These are phyloP conservation scores for Tanacetum coccineum DNA, from an alignment of 129 eudicot species.

Conservation along the genomic window DNA sequence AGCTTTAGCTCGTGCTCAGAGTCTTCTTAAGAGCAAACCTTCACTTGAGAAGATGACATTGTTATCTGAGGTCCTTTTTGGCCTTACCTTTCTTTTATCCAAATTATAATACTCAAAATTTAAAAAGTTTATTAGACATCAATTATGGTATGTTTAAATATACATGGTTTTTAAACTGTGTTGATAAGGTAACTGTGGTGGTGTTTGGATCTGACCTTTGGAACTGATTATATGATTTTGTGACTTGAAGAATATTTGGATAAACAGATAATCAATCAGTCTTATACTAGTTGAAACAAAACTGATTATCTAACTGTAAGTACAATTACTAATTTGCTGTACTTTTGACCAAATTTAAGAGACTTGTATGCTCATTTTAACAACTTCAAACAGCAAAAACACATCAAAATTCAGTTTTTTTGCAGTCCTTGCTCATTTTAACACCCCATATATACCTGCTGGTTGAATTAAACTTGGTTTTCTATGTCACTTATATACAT, in stretches of 20 bases:
- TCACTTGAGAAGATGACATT: slow-evolving; percentile 80
- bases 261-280: not conserved
- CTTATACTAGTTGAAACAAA: not conserved
- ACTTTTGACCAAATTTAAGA: no score
- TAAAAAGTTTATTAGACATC: not conserved
- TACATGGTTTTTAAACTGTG: no score
- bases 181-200: not conserved
- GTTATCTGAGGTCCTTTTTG: slow-evolving; percentile 48
- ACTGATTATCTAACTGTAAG: slow-evolving; percentile 1
- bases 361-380: no score
- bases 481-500: no score
- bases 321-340: no score
- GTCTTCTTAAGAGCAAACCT: slow-evolving; percentile 69
- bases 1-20: slow-evolving; percentile 98
- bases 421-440: not conserved
- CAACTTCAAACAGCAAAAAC: no score
- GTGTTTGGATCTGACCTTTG: not conserved
- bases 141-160: not conserved
- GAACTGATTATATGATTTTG: not conserved
- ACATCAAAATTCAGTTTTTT: no score
- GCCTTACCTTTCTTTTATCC: slow-evolving; percentile 2
- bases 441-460: not conserved
- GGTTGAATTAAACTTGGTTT: no score
- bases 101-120: slow-evolving; percentile 1
- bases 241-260: not conserved